phyloP scores from a whole-genome alignment of 2,329 filamentous ascomycete genomes.

The Madurella mycetomatis region DNA sequence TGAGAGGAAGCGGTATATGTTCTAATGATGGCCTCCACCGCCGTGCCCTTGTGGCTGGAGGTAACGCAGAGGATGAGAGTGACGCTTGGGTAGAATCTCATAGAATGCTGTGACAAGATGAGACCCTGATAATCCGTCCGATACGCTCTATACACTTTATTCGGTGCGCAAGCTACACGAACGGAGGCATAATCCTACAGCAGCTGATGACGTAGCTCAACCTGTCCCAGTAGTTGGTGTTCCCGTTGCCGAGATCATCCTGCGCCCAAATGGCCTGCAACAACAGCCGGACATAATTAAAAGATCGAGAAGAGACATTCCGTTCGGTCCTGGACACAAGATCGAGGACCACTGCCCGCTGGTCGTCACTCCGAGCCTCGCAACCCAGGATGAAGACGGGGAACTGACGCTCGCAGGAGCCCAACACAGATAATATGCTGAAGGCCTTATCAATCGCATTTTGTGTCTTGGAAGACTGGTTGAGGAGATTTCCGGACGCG shows the following conservation, averaged over 20 bases:
- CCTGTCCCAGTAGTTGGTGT: constrained; percentile 12
- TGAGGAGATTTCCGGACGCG: constrained; percentile 14
- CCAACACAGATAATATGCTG: constrained; percentile 19
- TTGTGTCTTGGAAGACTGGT: constrained; percentile 7
- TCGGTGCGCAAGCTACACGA: constrained; percentile 25
- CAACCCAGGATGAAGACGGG: constrained; percentile 28
- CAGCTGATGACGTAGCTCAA: constrained; percentile 18
- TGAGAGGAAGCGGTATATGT: no score
- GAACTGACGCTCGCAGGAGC: constrained; percentile 26
- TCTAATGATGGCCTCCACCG: no score
- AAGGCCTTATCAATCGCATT: constrained; percentile 28
- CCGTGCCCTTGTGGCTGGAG: no score
- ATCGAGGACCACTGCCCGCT: constrained; percentile 25
- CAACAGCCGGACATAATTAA: constrained; percentile 22
- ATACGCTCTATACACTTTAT: no score
- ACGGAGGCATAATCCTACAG: constrained; percentile 19
- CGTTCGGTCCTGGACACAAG: constrained; percentile 28
- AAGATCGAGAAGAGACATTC: constrained; percentile 17
- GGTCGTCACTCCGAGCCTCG: constrained; percentile 27
- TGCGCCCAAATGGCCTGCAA: constrained; percentile 34
- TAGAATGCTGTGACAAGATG: no score
- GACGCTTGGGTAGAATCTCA: no score
- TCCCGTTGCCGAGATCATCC: constrained; percentile 28
- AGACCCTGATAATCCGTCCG: no score
- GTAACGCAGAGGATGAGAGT: no score